phyloP scores from a whole-genome alignment of 2,329 filamentous ascomycete genomes.

The Orbilia brochopaga region DNA sequence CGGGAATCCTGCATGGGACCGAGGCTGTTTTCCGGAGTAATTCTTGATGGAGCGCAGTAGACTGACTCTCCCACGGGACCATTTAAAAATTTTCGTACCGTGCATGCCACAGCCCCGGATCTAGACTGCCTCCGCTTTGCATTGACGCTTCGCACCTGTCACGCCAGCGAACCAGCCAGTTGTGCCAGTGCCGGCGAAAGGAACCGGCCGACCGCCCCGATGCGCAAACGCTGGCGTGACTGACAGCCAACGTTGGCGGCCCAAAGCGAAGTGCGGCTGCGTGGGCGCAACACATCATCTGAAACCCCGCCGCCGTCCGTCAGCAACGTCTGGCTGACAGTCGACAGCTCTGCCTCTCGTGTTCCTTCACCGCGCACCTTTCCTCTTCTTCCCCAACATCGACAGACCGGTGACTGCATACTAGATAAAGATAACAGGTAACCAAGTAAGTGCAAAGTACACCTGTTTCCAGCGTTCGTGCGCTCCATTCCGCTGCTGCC shows the following conservation, averaged over 20 bases:
- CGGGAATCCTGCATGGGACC: too few relatives aligned
- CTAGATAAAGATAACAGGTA: too few relatives aligned
- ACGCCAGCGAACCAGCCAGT: neutral
- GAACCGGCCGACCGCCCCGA: neutral
- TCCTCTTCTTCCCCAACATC: neutral
- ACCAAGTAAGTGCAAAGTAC: too few relatives aligned
- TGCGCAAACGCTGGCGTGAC: neutral
- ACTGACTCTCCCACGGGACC: too few relatives aligned
- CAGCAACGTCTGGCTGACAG: conserved; percentile 5
- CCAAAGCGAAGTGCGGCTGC: neutral
- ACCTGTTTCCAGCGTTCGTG: too few relatives aligned
- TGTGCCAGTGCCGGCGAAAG: neutral
- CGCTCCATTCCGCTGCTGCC: neutral
- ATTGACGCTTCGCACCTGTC: neutral
- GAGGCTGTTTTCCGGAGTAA: too few relatives aligned
- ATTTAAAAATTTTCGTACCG: neutral
- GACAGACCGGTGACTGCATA: too few relatives aligned
- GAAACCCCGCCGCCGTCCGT: conserved; percentile 43
- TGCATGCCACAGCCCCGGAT: neutral
- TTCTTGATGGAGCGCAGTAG: too few relatives aligned
- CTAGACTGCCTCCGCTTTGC: neutral
- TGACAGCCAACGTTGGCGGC: neutral
- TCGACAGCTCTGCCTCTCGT: conserved; percentile 5
- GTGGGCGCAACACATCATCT: conserved; percentile 47
- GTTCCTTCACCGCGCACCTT: neutral